These are phyloP conservation scores for Teunomyces tritomae DNA, from an alignment of 805 yeast genomes.

Conservation along the genomic window DNA sequence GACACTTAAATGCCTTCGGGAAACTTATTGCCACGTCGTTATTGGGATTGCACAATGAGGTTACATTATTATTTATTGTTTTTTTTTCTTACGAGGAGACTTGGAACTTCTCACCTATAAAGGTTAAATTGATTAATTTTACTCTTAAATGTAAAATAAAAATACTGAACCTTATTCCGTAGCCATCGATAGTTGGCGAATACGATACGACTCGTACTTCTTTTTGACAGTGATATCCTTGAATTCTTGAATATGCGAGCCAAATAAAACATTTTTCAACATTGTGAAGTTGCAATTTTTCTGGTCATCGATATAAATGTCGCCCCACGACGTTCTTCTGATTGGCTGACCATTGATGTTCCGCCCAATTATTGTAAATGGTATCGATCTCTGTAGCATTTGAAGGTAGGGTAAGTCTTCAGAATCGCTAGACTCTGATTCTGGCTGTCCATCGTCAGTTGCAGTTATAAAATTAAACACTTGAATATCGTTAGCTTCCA, in stretches of 20 bases:
- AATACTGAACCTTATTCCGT: not conserved
- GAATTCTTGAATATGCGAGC: conserved; percentile 26
- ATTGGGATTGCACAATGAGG: not conserved
- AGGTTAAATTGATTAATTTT: not conserved
- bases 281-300: conserved; percentile 17
- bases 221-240: conserved; percentile 19
- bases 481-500: conserved; percentile 53
- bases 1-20: not conserved
- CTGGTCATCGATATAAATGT: conserved; percentile 15
- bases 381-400: conserved; percentile 15
- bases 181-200: conserved; percentile 1
- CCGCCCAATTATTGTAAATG: conserved; percentile 18
- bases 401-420: conserved; percentile 14
- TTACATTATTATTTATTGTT: not conserved
- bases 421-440: conserved; percentile 4
- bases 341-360: conserved; percentile 6
- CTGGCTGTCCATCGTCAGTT: not conserved
- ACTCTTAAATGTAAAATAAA: not conserved
- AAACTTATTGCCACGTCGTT: not conserved
- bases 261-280: conserved; percentile 19
- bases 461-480: conserved; percentile 21
- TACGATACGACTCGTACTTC: conserved; percentile 18
- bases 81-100: not conserved
- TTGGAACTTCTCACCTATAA: not conserved
- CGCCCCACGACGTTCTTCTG: conserved; percentile 18